Base-by-base conservation (phyloP, 164 flowering plant species). In the Umbellularia californica region DNA sequence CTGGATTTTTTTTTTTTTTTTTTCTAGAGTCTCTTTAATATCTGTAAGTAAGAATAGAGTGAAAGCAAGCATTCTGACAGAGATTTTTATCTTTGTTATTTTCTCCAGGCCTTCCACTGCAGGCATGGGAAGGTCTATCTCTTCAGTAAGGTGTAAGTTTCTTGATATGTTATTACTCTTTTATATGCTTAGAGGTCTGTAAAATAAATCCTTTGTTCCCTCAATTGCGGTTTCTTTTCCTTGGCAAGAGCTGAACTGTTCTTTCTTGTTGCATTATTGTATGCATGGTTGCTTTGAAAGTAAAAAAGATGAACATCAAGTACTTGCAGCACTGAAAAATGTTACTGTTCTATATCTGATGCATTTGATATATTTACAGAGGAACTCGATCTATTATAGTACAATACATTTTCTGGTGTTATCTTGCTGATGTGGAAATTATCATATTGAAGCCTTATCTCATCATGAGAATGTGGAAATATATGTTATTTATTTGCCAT, bases 101-200 rank as follows among this genome's bases (percentile, higher is more conserved):
- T 79, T 19, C 28, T 83, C 76, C 92, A 93, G 97, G 70, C 87
- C 27, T 93, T 93, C 80, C 90, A 85, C 77, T 87, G 88, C 90
- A 84, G 84, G 80, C 85, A 88, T 84, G 98, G 98, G 76, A 90
- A 81, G 82, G 97, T 92, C 76, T 93, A 93, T 81, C 97, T 93
- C 78, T 90, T 91, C 81, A 80, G 77, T 70, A 88, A 85, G 60
- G 91, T 88, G 98, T 93, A 88, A 90, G 98, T 90, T 71, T 77
- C 68, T 74, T 72, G 65, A 27, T 50, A 76, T 51, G 58, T 20
- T 6, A 19, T n/a, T n/a, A 47, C 55, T 69, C 55, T 47, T 73
- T 30, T 27, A 27, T 66, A 50, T 12, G 50, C 10, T 30, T 28
- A 30, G 3, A 12, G 12, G 3, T 19, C 12, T 25, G n/a, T 15